Base-by-base conservation (phyloP, 257 asterid genomes). In the Ballota nigra region DNA sequence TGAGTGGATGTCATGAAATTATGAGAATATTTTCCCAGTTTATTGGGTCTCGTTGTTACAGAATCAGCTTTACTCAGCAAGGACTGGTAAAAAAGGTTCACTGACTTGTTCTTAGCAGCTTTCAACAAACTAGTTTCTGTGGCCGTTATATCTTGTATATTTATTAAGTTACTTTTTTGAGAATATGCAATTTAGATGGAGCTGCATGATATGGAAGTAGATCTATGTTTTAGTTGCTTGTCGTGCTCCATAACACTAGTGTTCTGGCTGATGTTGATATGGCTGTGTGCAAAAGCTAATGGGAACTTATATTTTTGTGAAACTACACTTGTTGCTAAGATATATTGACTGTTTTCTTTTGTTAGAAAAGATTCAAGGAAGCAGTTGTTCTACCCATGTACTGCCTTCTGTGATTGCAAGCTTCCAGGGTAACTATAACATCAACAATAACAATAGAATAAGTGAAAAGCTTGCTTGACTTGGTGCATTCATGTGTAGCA, bases 401-500 rank as follows among this genome's bases (percentile, higher is more conserved):
- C 15, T 41, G 62, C 28, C 62, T 66, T 74, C 38, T 33, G 7
- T 8, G 20, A 16, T 41, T 43, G 68, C 26, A 58, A 24, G 36
- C 41, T 47, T 52, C 79, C 23, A 8, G 53, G 51, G 31, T 28
- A 22, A 31, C 22, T 47, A 47, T 47, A 29, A 71, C 18, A 18
- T 20, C n/a, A 53, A 38, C 40, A 47, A 5, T 20, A 55, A 53
- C 55, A 20, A 31, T 34, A 34, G 60, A 18, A 49, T 18, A 36
- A 36, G 43, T 36, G n/a, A 26, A 53, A 26, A 8, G 23, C 38
- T 19, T 28, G 33, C 45, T 45, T 61, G 63, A 71, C 47, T 60
- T 71, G 63, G 70, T 8, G 26, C 36, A 31, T 36, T 13, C 51
- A 72, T 63, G 31, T 63, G 64, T 20, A 73, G 47, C 33, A 52